phyloP scores from a whole-genome alignment of 2,329 filamentous ascomycete genomes.

The Tympanopsis confertula region DNA sequence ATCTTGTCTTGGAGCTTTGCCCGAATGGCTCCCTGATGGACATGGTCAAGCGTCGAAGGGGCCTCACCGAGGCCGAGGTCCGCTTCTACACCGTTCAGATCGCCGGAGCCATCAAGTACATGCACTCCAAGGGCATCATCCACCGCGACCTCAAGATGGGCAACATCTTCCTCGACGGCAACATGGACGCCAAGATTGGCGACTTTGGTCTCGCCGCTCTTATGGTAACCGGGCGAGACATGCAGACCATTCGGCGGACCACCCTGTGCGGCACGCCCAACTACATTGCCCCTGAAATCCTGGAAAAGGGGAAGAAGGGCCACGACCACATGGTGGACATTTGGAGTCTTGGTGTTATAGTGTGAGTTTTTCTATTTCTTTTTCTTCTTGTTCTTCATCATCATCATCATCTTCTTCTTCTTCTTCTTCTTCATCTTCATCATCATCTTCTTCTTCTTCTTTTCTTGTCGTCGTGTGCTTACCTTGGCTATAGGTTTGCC shows the following conservation, averaged over 20 bases:
- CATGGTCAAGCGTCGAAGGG: constrained; percentile 87
- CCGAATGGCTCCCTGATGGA: constrained; percentile 95
- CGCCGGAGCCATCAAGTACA: constrained; percentile 92
- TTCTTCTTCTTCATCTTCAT: constrained; percentile 1
- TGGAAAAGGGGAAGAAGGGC: constrained; percentile 86
- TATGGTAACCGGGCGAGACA: constrained; percentile 81
- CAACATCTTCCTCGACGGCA: constrained; percentile 84
- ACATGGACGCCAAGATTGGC: constrained; percentile 97
- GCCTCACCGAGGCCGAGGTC: constrained; percentile 85
- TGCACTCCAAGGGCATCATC: constrained; percentile 90
- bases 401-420: not conserved
- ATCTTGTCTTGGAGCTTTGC: constrained; percentile 87
- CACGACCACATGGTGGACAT: constrained; percentile 98
- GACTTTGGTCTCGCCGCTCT: constrained; percentile 93
- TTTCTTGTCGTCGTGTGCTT: constrained; percentile 8
- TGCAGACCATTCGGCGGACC: constrained; percentile 71
- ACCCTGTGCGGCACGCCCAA: constrained; percentile 96
- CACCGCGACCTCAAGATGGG: constrained; percentile 97
- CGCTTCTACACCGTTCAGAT: constrained; percentile 90
- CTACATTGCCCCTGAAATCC: constrained; percentile 92
- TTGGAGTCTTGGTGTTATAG: constrained; percentile 95
- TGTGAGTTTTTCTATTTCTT: constrained; percentile 39
- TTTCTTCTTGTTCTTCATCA: not conserved
- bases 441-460: not conserved
- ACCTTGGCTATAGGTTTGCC: constrained; percentile 55